A percentile compares a stretch with the other conserved stretches of the same genome.
phyloP scores from a whole-genome alignment of 2,329 filamentous ascomycete genomes.

The Trichoderma sp. region DNA sequence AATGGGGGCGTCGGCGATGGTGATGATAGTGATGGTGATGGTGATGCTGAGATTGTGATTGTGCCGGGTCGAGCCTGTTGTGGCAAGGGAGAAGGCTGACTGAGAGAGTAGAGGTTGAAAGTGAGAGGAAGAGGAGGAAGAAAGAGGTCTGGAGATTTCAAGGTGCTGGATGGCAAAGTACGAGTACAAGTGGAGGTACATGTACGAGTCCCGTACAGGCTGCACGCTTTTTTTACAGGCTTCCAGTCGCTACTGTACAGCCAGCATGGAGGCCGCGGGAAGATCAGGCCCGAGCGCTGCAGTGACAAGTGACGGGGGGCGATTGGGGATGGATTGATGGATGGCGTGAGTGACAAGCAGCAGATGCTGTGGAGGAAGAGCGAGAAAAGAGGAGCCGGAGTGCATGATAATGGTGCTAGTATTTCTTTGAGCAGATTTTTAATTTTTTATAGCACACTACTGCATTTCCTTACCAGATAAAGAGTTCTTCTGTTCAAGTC shows the following conservation, averaged over 20 bases:
- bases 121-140: not conserved
- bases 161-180: not conserved
- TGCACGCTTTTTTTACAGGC: not conserved
- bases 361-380: not conserved
- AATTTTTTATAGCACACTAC: not conserved
- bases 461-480: not conserved
- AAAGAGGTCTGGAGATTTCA: not conserved
- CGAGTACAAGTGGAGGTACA: not conserved
- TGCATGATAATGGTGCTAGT: not conserved
- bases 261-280: not conserved
- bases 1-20: not conserved
- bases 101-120: not conserved
- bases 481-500: not conserved
- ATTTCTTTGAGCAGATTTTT: not conserved
- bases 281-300: constrained; percentile 14
- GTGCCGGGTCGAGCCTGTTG: not conserved
- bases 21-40: not conserved
- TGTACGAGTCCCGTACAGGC: not conserved
- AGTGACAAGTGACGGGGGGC: not conserved
- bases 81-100: not conserved
- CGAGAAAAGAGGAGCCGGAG: not conserved
- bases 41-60: not conserved
- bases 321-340: not conserved
- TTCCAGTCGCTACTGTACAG: not conserved
- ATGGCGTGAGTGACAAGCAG: not conserved